Evolutionary conservation across 2,329 filamentous ascomycete species (phyloP), one percentile per base, ranked within the genome.

Genomic region (Phyllosticta citriasiana): DNA sequence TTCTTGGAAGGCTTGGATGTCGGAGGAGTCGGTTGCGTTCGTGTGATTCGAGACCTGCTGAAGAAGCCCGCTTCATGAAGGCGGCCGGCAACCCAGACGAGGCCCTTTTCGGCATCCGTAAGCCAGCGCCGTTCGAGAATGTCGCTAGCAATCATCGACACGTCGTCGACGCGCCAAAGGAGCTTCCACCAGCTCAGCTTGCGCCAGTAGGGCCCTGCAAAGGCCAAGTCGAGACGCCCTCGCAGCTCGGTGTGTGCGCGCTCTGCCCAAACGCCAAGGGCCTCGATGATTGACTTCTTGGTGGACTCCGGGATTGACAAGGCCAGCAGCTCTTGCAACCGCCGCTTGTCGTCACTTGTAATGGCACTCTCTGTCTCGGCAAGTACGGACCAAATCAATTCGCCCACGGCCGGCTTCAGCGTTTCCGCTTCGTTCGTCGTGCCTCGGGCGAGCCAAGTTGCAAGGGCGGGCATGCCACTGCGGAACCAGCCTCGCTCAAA

Each of bases 91-190:
- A 96, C 82, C 74, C 88, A 96, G 55, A 96, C 87, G n/a, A 91
- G 82, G 60, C 86, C 87, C 67, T 87, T 86, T 73, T 97, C 92
- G 0, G 92, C 87, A 3, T 82, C 82, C 0, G 86, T 83, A 3
- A 99, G 81, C 78, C 95, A 97, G 6, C 83, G 81, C 65, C 86
- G 85, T 63, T 84, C 82, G 2, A 97, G 78, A 63, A 97, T 87
- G 66, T 94, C 88, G 0, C 85, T 84, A 2, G 88, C 86, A 60
- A 96, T 85, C 81, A 93, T 88, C 2, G 85, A 84, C 10, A 97
- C 90, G 68, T 97, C 93, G 70, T 97, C 93, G 25, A 94, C 91
- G 22, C 91, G 85, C 91, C 91, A 96, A 71, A 96, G 91, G 0
- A 97, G 81, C 72, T 96, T 96, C 88, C 91, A 97, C 92, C 93